Conservation (phyloP, 225 moss, liverwort and hornwort species). For the Physcomitrellopsis africana region DNA sequence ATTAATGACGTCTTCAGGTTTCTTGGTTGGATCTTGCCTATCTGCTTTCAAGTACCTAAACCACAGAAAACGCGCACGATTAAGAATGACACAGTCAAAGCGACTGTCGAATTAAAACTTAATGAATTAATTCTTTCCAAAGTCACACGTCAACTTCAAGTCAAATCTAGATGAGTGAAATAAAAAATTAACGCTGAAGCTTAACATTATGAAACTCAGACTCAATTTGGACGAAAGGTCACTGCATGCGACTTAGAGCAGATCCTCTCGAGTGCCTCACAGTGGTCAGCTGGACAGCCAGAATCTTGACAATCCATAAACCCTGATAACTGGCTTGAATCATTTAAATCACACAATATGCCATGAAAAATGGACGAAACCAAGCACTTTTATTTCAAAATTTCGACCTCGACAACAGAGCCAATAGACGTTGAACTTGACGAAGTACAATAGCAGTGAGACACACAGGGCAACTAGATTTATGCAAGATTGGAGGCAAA, state of each 20-base stretch:
- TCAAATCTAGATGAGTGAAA: not conserved
- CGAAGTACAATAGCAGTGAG: slow-evolving; percentile 10
- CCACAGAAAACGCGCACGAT: slow-evolving; percentile 11
- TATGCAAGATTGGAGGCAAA: not conserved
- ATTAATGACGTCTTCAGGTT: slow-evolving; percentile 46
- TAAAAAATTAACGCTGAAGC: slow-evolving; percentile 14
- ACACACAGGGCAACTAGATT: not conserved
- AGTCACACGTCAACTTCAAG: slow-evolving; percentile 2
- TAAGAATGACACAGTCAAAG: slow-evolving; percentile 3
- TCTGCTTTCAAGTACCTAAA: slow-evolving; percentile 50
- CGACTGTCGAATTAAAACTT: not conserved
- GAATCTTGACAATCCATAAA: slow-evolving; percentile 1
- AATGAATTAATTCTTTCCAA: not conserved
- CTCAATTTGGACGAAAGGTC: not conserved
- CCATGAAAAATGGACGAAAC: slow-evolving; percentile 3
- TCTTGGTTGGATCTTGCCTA: slow-evolving; percentile 32
- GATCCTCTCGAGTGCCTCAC: slow-evolving; percentile 6
- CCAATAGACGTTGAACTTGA: slow-evolving; percentile 7
- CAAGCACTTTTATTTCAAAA: not conserved
- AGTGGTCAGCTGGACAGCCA: not conserved
- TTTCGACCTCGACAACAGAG: not conserved
- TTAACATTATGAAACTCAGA: slow-evolving; percentile 7
- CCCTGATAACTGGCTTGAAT: slow-evolving; percentile 7
- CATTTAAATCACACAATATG: slow-evolving; percentile 3
- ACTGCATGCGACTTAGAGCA: slow-evolving; percentile 1